phyloP scores from a whole-genome alignment of 345 rosid genomes.

The Alliaria petiolata region DNA sequence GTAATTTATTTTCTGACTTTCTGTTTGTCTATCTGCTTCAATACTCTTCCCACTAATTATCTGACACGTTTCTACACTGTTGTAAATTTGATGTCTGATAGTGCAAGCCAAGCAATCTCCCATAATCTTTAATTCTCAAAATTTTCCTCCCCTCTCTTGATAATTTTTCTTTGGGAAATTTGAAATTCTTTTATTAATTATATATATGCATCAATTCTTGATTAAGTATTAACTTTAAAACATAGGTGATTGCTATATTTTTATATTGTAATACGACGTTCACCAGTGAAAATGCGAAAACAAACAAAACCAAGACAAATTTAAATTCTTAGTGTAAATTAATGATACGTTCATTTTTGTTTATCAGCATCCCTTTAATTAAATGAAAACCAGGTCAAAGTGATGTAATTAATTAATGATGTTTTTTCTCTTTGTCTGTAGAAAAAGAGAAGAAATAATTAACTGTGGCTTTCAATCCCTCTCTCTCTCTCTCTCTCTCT shows the following conservation, averaged over 20 bases:
- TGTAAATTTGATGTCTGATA: constrained; percentile 64
- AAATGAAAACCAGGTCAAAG: constrained; percentile 9
- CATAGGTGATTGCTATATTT: not conserved
- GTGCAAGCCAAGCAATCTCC: constrained; percentile 85
- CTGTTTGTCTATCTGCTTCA: constrained; percentile 22
- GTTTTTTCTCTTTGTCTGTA: constrained; percentile 30
- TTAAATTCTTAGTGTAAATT: not conserved
- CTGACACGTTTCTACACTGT: constrained; percentile 46
- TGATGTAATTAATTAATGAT: constrained; percentile 7
- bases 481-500: constrained; percentile 25
- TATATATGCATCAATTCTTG: not conserved
- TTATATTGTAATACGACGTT: not conserved
- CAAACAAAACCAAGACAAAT: not conserved
- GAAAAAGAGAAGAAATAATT: not conserved
- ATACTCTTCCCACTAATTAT: constrained; percentile 34
- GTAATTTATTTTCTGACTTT: constrained; percentile 12
- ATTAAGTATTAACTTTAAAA: not conserved
- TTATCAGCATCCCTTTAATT: not conserved
- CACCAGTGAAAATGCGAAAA: not conserved
- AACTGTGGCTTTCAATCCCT: constrained; percentile 3
- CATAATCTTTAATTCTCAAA: constrained; percentile 16
- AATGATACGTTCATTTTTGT: not conserved
- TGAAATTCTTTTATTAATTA: not conserved
- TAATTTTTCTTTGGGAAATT: not conserved
- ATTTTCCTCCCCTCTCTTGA: not conserved